Percentiles rank a stretch among this genome's conserved stretches.
phyloP scores from a whole-genome alignment of 306 rosid species.

The Potentilla sterilis region DNA sequence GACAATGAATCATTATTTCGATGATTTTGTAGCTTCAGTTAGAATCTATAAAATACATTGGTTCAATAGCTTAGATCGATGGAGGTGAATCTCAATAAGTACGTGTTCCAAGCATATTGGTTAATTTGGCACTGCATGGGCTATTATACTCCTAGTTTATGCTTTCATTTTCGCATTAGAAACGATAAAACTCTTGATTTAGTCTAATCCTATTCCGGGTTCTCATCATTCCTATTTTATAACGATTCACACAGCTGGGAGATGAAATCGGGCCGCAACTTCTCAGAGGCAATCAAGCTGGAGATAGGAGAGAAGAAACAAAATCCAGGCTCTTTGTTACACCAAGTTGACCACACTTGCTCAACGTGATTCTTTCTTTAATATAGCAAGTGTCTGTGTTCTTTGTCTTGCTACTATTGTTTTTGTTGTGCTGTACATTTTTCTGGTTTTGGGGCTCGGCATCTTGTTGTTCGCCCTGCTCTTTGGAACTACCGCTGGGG shows the following conservation, averaged over 20 bases:
- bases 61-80: background rate
- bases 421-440: background rate
- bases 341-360: background rate
- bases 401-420: background rate
- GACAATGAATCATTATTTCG: conserved; percentile 4
- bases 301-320: background rate
- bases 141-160: background rate
- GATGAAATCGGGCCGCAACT: conserved; percentile 21
- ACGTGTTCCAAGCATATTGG: background rate
- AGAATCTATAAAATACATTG: background rate
- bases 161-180: background rate
- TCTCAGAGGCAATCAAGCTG: conserved; percentile 13
- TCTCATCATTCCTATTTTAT: background rate
- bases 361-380: background rate
- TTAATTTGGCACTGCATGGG: background rate
- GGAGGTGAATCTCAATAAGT: background rate
- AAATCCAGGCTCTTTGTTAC: background rate
- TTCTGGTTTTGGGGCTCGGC: background rate
- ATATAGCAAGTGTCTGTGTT: background rate
- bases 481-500: background rate
- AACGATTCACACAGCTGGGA: conserved; percentile 14
- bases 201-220: background rate
- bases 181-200: background rate
- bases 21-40: background rate
- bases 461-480: background rate